Evolutionary conservation across 345 rosid species (phyloP).

Genomic region (Sisymbrium altissimum): DNA sequence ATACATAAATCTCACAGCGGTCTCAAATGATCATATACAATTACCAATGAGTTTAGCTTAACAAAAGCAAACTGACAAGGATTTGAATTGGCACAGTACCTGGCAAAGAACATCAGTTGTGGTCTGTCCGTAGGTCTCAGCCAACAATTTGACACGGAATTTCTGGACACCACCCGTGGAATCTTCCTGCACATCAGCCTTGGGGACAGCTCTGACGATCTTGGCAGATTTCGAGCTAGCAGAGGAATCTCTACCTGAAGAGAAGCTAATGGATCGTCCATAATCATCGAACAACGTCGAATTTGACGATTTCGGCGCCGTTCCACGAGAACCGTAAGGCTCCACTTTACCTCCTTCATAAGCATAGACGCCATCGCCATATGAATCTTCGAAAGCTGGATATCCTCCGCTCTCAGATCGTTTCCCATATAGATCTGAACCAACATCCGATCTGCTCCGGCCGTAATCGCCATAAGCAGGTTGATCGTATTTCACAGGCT

Average conservation of each 20-base stretch:
- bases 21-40: neutral
- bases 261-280: conserved; percentile 67
- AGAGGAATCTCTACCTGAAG: conserved; percentile 58
- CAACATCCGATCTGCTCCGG: conserved; percentile 48
- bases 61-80: neutral
- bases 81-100: conserved; percentile 36
- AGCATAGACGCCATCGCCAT: conserved; percentile 83
- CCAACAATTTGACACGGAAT: conserved; percentile 83
- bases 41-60: neutral
- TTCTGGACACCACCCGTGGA: conserved; percentile 86
- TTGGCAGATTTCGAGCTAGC: conserved; percentile 46
- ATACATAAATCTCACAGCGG: neutral
- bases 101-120: conserved; percentile 94
- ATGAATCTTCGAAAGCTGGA: conserved; percentile 49
- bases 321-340: conserved; percentile 96
- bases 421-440: conserved; percentile 63
- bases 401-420: conserved; percentile 49
- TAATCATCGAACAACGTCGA: conserved; percentile 84
- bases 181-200: conserved; percentile 80
- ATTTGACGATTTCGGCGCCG: conserved; percentile 71
- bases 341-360: conserved; percentile 81
- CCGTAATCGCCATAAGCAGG: conserved; percentile 42
- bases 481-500: conserved; percentile 56
- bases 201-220: conserved; percentile 90
- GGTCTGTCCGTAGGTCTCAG: conserved; percentile 82